phyloP scores from a whole-genome alignment of 2,329 filamentous ascomycete species.

The Plenodomus lindquistii region DNA sequence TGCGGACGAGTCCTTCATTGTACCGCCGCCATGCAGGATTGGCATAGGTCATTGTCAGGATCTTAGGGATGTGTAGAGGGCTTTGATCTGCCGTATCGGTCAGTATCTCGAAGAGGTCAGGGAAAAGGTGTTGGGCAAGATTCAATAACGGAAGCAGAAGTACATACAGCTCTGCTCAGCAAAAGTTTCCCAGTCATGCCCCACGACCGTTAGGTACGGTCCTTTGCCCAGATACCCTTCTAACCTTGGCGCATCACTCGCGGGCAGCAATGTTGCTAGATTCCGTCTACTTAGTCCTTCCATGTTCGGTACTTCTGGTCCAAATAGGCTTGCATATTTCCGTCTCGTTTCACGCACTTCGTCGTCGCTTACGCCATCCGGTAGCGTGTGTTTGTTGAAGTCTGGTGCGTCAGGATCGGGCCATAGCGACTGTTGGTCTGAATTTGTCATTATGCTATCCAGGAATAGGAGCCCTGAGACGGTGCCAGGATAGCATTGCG shows the following conservation, averaged over 20 bases:
- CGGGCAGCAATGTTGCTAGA: slow-evolving; percentile 50
- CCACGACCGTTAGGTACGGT: slow-evolving; percentile 56
- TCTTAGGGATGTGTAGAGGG: slow-evolving; percentile 34
- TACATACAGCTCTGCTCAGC: slow-evolving; percentile 50
- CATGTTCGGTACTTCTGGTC: slow-evolving; percentile 54
- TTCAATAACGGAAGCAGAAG: not conserved
- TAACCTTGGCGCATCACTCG: slow-evolving; percentile 49
- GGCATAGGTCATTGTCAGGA: slow-evolving; percentile 54
- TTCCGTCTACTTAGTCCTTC: slow-evolving; percentile 57
- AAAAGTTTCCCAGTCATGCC: slow-evolving; percentile 59
- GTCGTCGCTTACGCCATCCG: slow-evolving; percentile 43
- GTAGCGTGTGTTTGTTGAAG: slow-evolving; percentile 51
- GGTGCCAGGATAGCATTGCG: slow-evolving; percentile 50
- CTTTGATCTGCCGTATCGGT: slow-evolving; percentile 23
- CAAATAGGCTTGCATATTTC: slow-evolving; percentile 50
- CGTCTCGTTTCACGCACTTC: slow-evolving; percentile 42
- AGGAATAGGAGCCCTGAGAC: slow-evolving; percentile 57
- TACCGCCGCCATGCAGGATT: slow-evolving; percentile 60
- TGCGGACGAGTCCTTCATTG: slow-evolving; percentile 54
- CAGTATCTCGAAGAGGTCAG: not conserved
- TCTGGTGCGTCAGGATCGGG: slow-evolving; percentile 56
- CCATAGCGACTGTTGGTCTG: slow-evolving; percentile 59
- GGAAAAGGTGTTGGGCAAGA: not conserved
- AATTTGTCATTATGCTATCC: slow-evolving; percentile 62
- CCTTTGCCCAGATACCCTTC: slow-evolving; percentile 39